These are phyloP conservation scores for Wallacemonas sp. DNA, from an alignment of 208 protist genomes.

Conservation along the genomic window DNA sequence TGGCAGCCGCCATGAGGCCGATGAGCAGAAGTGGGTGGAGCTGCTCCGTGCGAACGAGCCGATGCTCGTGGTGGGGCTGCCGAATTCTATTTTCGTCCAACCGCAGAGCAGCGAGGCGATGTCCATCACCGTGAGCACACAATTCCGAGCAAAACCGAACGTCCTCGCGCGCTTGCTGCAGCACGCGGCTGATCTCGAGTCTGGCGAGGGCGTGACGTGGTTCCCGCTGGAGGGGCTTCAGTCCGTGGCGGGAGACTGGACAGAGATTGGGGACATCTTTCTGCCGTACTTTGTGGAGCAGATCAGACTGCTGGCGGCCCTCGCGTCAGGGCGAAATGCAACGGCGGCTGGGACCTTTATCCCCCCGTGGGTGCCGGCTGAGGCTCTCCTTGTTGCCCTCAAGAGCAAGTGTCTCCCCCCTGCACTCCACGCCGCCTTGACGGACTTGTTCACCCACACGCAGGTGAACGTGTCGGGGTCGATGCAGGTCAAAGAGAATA, in stretches of 20 bases:
- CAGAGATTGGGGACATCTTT: constrained; percentile 31
- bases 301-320: constrained; percentile 30
- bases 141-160: constrained; percentile 24
- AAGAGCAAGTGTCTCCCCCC: constrained; percentile 26
- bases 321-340: constrained; percentile 26
- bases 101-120: constrained; percentile 14
- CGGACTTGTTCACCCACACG: constrained; percentile 36
- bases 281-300: constrained; percentile 39
- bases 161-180: constrained; percentile 32
- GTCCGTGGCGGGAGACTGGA: constrained; percentile 29
- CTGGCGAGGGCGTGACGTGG: constrained; percentile 22
- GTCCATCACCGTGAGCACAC: constrained; percentile 26
- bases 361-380: constrained; percentile 27
- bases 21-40: background rate
- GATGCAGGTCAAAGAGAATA: constrained; percentile 26
- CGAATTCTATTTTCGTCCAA: constrained; percentile 29
- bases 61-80: constrained; percentile 34
- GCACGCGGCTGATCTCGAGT: constrained; percentile 18
- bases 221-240: constrained; percentile 37
- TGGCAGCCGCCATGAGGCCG: background rate
- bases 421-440: constrained; percentile 32
- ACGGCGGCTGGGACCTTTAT: constrained; percentile 21
- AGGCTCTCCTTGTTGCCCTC: constrained; percentile 21
- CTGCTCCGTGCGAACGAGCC: background rate
- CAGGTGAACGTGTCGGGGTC: constrained; percentile 23